Evolutionary conservation across 305 asterid species (phyloP).

Genomic region (Caryopteris hybrid): DNA sequence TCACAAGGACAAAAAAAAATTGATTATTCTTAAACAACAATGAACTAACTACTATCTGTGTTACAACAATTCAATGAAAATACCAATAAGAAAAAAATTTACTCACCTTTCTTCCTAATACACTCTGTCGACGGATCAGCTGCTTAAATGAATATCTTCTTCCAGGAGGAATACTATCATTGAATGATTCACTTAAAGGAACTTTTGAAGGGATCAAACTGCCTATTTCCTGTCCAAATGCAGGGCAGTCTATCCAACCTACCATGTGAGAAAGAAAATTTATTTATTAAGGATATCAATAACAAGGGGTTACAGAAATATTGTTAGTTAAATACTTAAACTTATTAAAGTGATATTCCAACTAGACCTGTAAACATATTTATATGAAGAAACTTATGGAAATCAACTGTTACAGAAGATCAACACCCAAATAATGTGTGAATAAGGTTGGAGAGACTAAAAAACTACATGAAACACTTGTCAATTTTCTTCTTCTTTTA

Average conservation of each 20-base stretch:
- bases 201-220: constrained; percentile 92
- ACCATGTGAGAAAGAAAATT: constrained; percentile 15
- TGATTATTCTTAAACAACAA: not conserved
- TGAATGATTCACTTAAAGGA: constrained; percentile 83
- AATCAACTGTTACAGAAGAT: not conserved
- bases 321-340: not conserved
- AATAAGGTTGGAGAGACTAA: constrained; percentile 7
- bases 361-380: not conserved
- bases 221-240: constrained; percentile 70
- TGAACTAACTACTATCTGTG: not conserved
- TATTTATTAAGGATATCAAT: not conserved
- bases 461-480: not conserved
- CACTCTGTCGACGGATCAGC: constrained; percentile 82
- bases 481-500: not conserved
- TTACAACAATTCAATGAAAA: not conserved
- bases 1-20: no score
- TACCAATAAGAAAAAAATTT: not conserved
- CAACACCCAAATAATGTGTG: not conserved
- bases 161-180: constrained; percentile 68
- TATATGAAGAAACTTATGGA: not conserved
- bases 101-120: constrained; percentile 63
- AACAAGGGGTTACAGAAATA: not conserved
- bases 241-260: constrained; percentile 99
- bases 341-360: not conserved
- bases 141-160: constrained; percentile 91